phyloP scores from a whole-genome alignment of 1,284 basidiomycete genomes.

The Ustilago esculenta region DNA sequence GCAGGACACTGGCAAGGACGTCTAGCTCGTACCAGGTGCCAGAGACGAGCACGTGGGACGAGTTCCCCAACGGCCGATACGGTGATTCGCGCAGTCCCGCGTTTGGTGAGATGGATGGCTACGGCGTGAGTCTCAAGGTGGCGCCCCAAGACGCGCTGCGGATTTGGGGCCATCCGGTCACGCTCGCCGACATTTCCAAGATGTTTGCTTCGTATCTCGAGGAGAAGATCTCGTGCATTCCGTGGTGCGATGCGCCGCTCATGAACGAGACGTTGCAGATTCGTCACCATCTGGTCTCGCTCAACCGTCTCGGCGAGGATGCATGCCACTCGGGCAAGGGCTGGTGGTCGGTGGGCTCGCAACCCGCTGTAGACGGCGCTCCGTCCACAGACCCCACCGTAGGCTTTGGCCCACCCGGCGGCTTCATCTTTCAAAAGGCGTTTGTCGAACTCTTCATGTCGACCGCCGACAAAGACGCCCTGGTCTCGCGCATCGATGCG shows the following conservation, averaged over 20 bases:
- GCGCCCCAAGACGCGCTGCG: conserved; percentile 74
- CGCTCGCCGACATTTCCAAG: conserved; percentile 76
- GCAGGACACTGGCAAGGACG: conserved; percentile 33
- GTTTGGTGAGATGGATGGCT: conserved; percentile 66
- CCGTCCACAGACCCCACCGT: conserved; percentile 71
- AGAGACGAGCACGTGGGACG: conserved; percentile 61
- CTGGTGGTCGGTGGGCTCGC: conserved; percentile 97
- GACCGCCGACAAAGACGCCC: conserved; percentile 74
- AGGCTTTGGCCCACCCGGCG: conserved; percentile 91
- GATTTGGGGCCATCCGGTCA: conserved; percentile 84
- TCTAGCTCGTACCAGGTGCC: conserved; percentile 46
- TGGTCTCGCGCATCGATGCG: conserved; percentile 74
- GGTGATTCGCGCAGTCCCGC: conserved; percentile 65
- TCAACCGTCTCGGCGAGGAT: conserved; percentile 70
- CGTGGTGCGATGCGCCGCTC: conserved; percentile 87
- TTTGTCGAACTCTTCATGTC: conserved; percentile 95
- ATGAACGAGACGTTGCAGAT: conserved; percentile 86
- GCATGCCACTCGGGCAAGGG: conserved; percentile 40
- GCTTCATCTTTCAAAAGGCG: conserved; percentile 95
- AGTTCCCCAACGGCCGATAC: conserved; percentile 66
- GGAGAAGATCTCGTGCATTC: conserved; percentile 77
- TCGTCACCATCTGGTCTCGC: conserved; percentile 77
- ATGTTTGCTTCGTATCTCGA: conserved; percentile 83
- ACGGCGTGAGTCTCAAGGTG: conserved; percentile 65
- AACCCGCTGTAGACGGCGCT: conserved; percentile 73